phyloP scores from a whole-genome alignment of 305 asterid species.

The Solanum hybrid region DNA sequence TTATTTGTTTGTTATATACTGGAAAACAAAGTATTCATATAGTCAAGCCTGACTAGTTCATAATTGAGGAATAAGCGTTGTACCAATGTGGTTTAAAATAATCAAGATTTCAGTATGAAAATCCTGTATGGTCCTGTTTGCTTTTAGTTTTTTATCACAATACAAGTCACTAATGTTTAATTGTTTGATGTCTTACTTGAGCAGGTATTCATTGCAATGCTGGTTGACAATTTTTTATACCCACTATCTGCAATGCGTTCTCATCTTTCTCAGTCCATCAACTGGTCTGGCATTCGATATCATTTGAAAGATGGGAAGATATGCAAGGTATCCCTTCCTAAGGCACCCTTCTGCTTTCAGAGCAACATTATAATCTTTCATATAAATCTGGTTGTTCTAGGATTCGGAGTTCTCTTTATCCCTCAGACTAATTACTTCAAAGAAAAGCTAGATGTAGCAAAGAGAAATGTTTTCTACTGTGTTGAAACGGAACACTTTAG shows the following conservation, averaged over 20 bases:
- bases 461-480: not conserved
- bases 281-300: conserved; percentile 96
- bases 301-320: conserved; percentile 87
- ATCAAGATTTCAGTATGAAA: not conserved
- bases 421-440: not conserved
- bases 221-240: conserved; percentile 88
- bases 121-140: not conserved
- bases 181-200: conserved; percentile 20
- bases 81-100: not conserved
- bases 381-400: not conserved
- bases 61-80: not conserved
- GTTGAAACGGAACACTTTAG: not conserved
- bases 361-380: not conserved
- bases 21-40: not conserved
- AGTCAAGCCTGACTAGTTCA: not conserved
- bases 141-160: not conserved
- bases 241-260: conserved; percentile 89
- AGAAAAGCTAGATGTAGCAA: not conserved
- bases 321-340: conserved; percentile 43
- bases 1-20: not conserved
- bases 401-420: not conserved
- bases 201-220: conserved; percentile 88
- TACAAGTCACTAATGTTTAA: not conserved
- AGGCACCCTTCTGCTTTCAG: conserved; percentile 1
- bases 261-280: conserved; percentile 80